Evolutionary conservation across 169 alveolate species (phyloP).

Genomic region (Eimeria necatrix): DNA sequence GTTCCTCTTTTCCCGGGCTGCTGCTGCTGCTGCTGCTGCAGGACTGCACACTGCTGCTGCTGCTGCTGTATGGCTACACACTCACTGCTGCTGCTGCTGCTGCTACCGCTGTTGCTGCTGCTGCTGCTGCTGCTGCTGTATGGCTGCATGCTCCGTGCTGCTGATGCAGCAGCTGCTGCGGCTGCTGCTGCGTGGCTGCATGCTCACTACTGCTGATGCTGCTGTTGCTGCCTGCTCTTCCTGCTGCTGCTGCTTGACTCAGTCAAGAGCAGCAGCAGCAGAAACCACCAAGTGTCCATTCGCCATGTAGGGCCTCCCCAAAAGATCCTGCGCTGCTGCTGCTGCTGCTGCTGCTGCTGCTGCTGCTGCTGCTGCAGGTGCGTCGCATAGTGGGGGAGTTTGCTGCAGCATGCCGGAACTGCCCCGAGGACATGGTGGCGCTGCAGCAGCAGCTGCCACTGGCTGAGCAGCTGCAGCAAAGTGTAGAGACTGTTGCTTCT

Average conservation of each 20-base stretch:
- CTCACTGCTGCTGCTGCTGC: neutral
- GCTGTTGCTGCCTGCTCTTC: neutral
- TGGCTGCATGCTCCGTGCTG: neutral
- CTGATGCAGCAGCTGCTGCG: neutral
- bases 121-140: constrained; percentile 8
- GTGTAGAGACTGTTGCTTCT: neutral
- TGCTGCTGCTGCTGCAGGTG: constrained; percentile 3
- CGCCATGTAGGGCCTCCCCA: neutral
- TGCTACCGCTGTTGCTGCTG: neutral
- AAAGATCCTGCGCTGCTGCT: neutral
- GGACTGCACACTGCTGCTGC: neutral
- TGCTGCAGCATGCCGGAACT: constrained; percentile 14
- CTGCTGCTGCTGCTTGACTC: neutral
- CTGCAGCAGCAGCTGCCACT: neutral
- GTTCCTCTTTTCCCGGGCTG: neutral
- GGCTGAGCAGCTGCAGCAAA: neutral
- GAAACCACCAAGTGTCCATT: neutral
- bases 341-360: neutral
- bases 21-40: neutral
- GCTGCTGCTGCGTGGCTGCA: constrained; percentile 1
- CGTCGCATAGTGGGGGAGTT: neutral
- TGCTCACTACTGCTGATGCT: neutral
- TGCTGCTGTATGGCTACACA: constrained; percentile 8
- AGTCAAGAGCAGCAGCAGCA: neutral
- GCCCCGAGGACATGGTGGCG: neutral